Percentiles rank a stretch among this genome's conserved stretches.
Conservation (phyloP, 2,329 filamentous ascomycete genomes). For the Fusarium nodosum region DNA sequence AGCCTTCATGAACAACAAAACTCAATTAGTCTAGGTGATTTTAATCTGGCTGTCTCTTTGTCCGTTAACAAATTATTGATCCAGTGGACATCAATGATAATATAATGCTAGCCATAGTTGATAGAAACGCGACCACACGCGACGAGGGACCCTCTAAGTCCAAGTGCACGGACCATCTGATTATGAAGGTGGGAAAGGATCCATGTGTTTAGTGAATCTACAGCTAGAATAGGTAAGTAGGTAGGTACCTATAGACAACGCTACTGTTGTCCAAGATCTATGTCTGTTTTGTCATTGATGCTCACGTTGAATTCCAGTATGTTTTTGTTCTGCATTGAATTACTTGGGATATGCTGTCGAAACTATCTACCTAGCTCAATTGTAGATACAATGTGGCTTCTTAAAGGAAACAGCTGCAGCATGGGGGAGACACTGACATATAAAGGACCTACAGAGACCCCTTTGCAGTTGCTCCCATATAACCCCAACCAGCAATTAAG, state of each 20-base stretch:
- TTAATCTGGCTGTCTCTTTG: no score
- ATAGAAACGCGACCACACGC: neutral
- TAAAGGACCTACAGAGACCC: constrained; percentile 6
- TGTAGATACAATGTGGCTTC: neutral
- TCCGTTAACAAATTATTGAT: constrained; percentile 17
- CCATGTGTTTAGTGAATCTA: neutral
- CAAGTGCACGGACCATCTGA: constrained; percentile 30
- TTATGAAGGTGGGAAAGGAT: neutral
- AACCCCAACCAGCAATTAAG: constrained; percentile 38
- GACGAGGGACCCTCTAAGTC: constrained; percentile 13
- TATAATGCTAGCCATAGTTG: constrained; percentile 7
- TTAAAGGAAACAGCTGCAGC: neutral
- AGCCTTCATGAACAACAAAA: neutral
- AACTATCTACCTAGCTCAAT: neutral
- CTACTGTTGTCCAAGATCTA: neutral
- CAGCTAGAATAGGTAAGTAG: neutral
- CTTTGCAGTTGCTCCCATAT: constrained; percentile 39
- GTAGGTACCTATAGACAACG: neutral
- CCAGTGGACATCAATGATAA: constrained; percentile 21
- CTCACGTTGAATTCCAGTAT: neutral
- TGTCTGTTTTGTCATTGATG: neutral
- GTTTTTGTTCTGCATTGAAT: neutral
- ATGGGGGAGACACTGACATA: neutral
- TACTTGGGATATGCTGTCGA: neutral
- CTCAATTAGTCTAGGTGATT: neutral